Evolutionary conservation across 108 stramenopile genomes (phyloP).

Genomic region (Cylindrotheca fusiformis): DNA sequence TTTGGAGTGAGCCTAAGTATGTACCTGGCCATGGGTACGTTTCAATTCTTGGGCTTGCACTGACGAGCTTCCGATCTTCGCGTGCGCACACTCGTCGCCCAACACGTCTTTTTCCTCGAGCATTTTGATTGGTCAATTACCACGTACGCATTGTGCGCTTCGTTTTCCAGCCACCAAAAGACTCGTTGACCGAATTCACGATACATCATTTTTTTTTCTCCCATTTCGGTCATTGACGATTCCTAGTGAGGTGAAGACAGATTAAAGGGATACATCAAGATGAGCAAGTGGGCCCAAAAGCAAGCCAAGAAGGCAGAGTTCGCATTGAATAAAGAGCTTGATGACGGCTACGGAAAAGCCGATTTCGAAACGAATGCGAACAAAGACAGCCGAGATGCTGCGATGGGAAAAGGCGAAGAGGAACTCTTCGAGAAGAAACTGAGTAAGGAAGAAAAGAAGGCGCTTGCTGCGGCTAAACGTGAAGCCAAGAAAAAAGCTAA

Average conservation of each 20-base stretch:
- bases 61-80: too few relatives aligned
- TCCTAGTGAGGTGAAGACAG: background rate
- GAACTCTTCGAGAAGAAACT: constrained; percentile 91
- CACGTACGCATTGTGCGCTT: background rate
- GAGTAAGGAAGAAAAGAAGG: constrained; percentile 92
- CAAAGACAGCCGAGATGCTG: constrained; percentile 71
- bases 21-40: too few relatives aligned
- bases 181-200: too few relatives aligned
- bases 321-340: constrained; percentile 66
- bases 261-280: background rate
- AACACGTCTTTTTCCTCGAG: too few relatives aligned
- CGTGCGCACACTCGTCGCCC: too few relatives aligned
- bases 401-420: constrained; percentile 91
- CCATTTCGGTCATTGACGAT: too few relatives aligned
- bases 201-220: background rate
- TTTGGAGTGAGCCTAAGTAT: too few relatives aligned
- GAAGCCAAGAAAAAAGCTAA: constrained; percentile 89
- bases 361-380: constrained; percentile 47
- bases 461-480: constrained; percentile 77
- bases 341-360: constrained; percentile 67
- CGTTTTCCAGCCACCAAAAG: background rate
- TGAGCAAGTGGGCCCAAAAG: constrained; percentile 58
- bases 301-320: constrained; percentile 53
- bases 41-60: too few relatives aligned
- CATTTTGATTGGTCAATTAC: background rate